These are phyloP conservation scores for Aspergillus sclerotioniger DNA, from an alignment of 495 filamentous ascomycete genomes.

Conservation along the genomic window DNA sequence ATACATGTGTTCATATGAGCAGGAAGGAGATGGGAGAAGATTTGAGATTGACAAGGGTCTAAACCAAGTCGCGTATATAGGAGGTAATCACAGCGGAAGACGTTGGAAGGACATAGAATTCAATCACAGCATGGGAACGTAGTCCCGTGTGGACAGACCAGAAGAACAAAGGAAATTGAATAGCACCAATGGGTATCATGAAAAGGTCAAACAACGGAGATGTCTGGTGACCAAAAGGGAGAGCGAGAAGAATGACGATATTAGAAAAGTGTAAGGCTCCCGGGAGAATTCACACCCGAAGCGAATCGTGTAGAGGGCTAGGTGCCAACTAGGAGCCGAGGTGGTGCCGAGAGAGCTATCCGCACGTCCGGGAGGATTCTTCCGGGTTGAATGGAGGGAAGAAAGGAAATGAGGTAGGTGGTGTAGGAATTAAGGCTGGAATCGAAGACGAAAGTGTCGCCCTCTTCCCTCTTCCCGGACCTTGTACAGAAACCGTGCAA, in stretches of 20 bases:
- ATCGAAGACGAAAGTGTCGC: constrained; percentile 43
- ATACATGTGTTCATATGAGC: no score
- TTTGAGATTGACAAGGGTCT: no score
- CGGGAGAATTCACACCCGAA: not conserved
- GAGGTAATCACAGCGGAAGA: no score
- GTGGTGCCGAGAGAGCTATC: not conserved
- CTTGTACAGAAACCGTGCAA: constrained; percentile 84
- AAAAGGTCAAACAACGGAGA: constrained; percentile 7
- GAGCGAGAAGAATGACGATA: not conserved
- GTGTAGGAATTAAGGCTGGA: constrained; percentile 35
- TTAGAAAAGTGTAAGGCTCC: not conserved
- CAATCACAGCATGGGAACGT: not conserved
- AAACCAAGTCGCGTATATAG: no score
- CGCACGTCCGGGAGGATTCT: not conserved
- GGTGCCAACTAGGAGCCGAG: not conserved
- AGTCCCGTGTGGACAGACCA: not conserved
- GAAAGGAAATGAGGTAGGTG: constrained; percentile 7
- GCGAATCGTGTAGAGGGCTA: not conserved
- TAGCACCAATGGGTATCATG: constrained; percentile 26
- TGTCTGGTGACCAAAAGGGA: not conserved
- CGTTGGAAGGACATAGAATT: not conserved
- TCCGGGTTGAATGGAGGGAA: not conserved
- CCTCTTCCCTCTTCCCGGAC: constrained; percentile 54
- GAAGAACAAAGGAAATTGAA: constrained; percentile 5
- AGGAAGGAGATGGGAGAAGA: no score